Evolutionary conservation across 495 filamentous ascomycete species (phyloP).

Genomic region (Hypomontagnella monticulosa): DNA sequence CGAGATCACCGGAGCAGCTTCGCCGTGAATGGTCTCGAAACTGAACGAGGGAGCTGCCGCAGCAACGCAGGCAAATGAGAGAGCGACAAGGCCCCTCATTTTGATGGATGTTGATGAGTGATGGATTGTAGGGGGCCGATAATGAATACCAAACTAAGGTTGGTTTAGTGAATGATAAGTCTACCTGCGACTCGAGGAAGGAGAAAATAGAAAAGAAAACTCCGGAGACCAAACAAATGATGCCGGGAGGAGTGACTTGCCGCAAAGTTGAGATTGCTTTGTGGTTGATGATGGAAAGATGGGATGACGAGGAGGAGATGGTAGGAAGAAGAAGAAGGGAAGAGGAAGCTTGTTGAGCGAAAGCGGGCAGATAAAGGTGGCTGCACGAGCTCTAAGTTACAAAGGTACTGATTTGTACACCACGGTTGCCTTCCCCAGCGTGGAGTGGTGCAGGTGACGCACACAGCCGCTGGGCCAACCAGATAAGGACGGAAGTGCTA

Average conservation of each 20-base stretch:
- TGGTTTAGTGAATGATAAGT: constrained; percentile 50
- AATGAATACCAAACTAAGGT: constrained; percentile 13
- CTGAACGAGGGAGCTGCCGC: constrained; percentile 78
- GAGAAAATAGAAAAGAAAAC: constrained; percentile 41
- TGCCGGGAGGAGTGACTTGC: constrained; percentile 33
- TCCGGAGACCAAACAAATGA: constrained; percentile 45
- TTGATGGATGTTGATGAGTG: constrained; percentile 48
- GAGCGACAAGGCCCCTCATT: constrained; percentile 78
- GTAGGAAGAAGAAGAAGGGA: constrained; percentile 34
- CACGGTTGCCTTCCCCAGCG: constrained; percentile 46
- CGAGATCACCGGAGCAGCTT: constrained; percentile 87
- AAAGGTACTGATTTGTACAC: constrained; percentile 7
- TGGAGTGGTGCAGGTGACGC: constrained; percentile 48
- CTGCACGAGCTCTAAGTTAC: constrained; percentile 6
- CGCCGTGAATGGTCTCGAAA: constrained; percentile 83
- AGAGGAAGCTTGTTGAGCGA: constrained; percentile 38
- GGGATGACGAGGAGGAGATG: constrained; percentile 45
- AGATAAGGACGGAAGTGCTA: constrained; percentile 42
- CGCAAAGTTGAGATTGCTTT: constrained; percentile 36
- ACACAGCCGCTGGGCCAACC: constrained; percentile 46
- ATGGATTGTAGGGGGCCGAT: constrained; percentile 18
- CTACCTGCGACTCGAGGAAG: constrained; percentile 53
- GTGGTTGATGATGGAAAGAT: constrained; percentile 57
- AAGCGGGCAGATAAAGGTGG: constrained; percentile 45
- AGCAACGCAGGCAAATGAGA: constrained; percentile 73